Percentiles rank a stretch among this genome's conserved stretches.
Conservation (phyloP, 495 filamentous ascomycete species). For the Lasiosphaeria miniovina region DNA sequence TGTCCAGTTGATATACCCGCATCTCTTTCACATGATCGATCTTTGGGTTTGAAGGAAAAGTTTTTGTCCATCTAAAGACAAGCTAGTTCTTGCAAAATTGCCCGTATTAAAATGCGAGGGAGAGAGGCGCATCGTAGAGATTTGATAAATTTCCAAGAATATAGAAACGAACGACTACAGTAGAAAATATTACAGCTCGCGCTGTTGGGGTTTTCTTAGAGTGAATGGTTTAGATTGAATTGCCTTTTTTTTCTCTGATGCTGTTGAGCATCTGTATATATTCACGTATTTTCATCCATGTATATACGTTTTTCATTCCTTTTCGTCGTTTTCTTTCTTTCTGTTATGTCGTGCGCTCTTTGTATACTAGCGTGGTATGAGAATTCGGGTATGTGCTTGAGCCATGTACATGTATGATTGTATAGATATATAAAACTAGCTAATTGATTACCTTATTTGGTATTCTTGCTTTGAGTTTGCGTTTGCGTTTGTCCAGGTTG, state of each 20-base stretch:
- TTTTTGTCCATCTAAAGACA: not conserved
- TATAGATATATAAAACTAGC: too few relatives aligned
- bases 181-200: not conserved
- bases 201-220: constrained; percentile 6
- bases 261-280: constrained; percentile 12
- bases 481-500: too few relatives aligned
- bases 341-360: not conserved
- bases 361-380: too few relatives aligned
- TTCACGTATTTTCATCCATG: constrained; percentile 11
- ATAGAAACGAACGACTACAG: not conserved
- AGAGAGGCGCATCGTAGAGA: not conserved
- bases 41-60: too few relatives aligned
- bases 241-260: constrained; percentile 8
- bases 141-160: not conserved
- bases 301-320: constrained; percentile 5
- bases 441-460: too few relatives aligned
- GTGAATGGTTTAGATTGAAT: constrained; percentile 14
- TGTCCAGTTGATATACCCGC: constrained; percentile 48
- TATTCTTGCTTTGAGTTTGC: too few relatives aligned
- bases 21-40: not conserved
- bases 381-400: too few relatives aligned
- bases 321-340: constrained; percentile 7
- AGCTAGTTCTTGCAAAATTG: not conserved
- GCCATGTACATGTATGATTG: too few relatives aligned
- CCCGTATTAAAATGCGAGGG: not conserved